Evolutionary conservation across 805 yeast species (phyloP).

Genomic region (Saccharomyces eubayanus): DNA sequence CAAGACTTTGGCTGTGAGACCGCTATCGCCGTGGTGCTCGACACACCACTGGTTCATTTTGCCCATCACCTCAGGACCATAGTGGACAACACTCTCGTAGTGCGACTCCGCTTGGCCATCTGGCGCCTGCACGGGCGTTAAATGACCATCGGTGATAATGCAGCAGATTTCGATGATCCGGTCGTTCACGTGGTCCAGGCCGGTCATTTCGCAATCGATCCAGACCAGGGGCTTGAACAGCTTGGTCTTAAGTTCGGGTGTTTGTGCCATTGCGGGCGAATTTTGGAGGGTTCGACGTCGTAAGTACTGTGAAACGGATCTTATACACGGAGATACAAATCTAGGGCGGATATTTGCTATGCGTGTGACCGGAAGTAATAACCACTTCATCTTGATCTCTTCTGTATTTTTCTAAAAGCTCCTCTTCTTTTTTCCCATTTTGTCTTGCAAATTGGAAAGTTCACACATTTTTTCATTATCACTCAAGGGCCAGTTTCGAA

Average conservation of each 20-base stretch:
- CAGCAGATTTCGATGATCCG: conserved; percentile 88
- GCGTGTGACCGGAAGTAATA: neutral
- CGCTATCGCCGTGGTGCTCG: conserved; percentile 68
- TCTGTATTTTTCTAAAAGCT: neutral
- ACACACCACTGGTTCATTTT: conserved; percentile 85
- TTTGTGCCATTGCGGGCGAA: neutral
- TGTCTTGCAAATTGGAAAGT: neutral
- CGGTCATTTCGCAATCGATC: conserved; percentile 99
- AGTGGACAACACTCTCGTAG: conserved; percentile 75
- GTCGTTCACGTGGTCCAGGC: conserved; percentile 72
- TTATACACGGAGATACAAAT: neutral
- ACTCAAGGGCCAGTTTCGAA: neutral
- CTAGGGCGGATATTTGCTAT: neutral
- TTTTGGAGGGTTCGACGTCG: neutral
- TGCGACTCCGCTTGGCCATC: conserved; percentile 38
- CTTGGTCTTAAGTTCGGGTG: neutral
- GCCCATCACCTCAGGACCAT: conserved; percentile 51
- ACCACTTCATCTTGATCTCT: neutral
- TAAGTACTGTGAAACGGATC: neutral
- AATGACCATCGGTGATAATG: conserved; percentile 74
- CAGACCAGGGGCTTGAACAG: conserved; percentile 56
- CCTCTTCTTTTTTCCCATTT: neutral
- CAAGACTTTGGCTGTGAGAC: conserved; percentile 66
- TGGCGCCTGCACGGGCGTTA: conserved; percentile 37
- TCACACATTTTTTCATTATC: neutral